Conservation (phyloP, 345 rosid genomes). For the Jatropha curcas region DNA sequence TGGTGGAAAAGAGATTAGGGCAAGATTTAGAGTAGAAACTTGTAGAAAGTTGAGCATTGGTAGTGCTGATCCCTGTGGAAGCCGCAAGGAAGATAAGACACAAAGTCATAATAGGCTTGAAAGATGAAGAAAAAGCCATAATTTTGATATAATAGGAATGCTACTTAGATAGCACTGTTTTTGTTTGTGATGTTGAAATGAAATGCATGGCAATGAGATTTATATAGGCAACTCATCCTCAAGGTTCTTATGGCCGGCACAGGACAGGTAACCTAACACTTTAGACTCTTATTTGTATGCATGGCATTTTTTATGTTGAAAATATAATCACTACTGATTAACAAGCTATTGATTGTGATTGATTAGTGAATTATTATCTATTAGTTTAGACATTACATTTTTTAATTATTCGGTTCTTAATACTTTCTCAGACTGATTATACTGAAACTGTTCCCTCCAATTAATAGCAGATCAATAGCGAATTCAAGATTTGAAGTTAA, state of each 20-base stretch:
- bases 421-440: no score
- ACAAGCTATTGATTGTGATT: no score
- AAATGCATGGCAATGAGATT: constrained; percentile 16
- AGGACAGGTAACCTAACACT: constrained; percentile 65
- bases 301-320: constrained; percentile 17
- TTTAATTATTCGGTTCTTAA: no score
- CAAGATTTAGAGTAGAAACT: constrained; percentile 66
- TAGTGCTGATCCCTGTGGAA: constrained; percentile 26
- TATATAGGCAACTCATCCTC: constrained; percentile 46
- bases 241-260: constrained; percentile 18
- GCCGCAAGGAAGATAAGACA: constrained; percentile 31
- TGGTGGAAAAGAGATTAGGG: constrained; percentile 51
- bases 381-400: no score
- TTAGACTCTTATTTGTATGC: constrained; percentile 31
- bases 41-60: constrained; percentile 69
- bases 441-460: no score
- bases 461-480: no score
- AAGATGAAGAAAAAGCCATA: constrained; percentile 34
- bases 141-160: background rate
- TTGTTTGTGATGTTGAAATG: background rate
- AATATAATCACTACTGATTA: background rate
- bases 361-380: no score
- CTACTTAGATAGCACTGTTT: background rate
- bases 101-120: constrained; percentile 26
- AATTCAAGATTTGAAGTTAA: no score